Conservation (phyloP, 2,329 filamentous ascomycete genomes). For the Alternaria alternata region DNA sequence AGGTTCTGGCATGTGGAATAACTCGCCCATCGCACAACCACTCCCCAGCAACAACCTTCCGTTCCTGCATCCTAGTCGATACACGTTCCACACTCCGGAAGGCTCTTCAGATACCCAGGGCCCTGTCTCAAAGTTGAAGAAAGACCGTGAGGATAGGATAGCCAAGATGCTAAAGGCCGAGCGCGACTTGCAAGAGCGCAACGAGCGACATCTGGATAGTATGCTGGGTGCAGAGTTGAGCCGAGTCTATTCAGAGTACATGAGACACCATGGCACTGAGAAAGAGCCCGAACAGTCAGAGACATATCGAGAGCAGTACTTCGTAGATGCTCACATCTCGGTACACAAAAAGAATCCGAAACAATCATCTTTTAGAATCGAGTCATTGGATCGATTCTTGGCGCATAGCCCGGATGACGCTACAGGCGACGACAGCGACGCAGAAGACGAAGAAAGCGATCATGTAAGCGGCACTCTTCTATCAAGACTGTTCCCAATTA, state of each 20-base stretch:
- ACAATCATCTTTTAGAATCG: background rate
- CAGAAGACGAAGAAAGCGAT: background rate
- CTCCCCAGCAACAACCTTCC: too few species aligned
- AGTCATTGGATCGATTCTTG: background rate
- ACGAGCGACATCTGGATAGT: background rate
- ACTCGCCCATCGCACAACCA: too few species aligned
- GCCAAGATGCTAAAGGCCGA: background rate
- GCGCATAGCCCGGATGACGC: background rate
- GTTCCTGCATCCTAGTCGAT: background rate
- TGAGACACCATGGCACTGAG: background rate
- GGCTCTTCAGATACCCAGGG: fast-evolving
- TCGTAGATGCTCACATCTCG: background rate
- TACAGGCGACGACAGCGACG: background rate
- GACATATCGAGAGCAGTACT: background rate
- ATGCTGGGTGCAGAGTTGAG: background rate
- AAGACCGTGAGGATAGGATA: background rate
- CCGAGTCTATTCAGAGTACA: background rate
- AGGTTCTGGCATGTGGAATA: fast-evolving
- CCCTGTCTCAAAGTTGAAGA: fast-evolving
- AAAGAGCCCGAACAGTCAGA: background rate
- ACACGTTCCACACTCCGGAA: too few species aligned
- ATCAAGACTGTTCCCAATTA: background rate
- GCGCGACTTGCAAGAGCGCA: background rate
- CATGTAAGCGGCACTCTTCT: background rate
- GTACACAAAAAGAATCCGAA: background rate